These are phyloP conservation scores for Cryphonectria naterciae DNA, from an alignment of 2,329 filamentous ascomycete species.

Conservation along the genomic window DNA sequence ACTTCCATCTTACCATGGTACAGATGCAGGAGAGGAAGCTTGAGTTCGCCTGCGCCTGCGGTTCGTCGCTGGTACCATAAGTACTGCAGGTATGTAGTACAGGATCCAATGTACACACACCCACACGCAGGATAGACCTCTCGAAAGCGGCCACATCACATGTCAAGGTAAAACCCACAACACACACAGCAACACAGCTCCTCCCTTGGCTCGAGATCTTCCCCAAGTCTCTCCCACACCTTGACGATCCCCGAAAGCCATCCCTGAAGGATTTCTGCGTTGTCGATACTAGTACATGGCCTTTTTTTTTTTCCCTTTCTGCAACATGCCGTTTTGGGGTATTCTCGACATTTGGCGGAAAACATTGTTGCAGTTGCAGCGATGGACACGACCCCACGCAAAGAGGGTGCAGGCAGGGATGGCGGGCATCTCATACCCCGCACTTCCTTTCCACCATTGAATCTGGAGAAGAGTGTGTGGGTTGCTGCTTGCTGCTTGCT, in stretches of 20 bases:
- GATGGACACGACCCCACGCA: background rate
- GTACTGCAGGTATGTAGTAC: background rate
- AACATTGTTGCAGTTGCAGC: background rate
- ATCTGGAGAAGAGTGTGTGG: conserved; percentile 9
- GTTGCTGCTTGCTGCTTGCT: background rate
- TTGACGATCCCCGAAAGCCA: background rate
- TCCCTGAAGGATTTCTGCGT: background rate
- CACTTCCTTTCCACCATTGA: background rate
- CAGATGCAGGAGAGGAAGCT: background rate
- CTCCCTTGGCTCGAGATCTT: background rate
- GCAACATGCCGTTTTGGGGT: conserved; percentile 1
- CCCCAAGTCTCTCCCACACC: background rate
- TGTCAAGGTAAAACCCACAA: background rate
- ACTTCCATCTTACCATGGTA: background rate
- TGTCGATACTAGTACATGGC: background rate
- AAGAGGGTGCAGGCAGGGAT: conserved; percentile 1
- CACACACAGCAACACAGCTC: background rate
- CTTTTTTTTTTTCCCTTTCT: background rate
- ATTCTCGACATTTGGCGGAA: background rate
- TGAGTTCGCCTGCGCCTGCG: background rate
- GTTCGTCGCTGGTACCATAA: background rate
- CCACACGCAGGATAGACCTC: background rate
- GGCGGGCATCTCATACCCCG: conserved; percentile 4
- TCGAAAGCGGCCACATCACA: conserved; percentile 1
- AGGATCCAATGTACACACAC: background rate